Percentiles rank a stretch among this genome's conserved stretches.
These are phyloP conservation scores for Leucosporidium creatinivorum DNA, from an alignment of 768 basidiomycete genomes.

Conservation along the genomic window DNA sequence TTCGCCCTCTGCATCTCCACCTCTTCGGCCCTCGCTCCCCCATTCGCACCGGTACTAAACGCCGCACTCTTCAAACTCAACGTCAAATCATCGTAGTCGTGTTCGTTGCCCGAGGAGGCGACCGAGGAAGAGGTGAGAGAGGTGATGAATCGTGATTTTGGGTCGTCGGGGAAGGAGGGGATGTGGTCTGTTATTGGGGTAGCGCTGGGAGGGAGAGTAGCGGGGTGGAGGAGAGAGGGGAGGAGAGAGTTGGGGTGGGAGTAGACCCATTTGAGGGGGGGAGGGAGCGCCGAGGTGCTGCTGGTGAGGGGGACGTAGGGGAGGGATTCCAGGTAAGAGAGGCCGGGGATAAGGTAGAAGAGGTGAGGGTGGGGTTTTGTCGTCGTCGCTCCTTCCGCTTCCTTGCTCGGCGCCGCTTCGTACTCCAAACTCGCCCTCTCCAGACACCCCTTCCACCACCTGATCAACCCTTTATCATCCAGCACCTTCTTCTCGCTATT, in stretches of 20 bases:
- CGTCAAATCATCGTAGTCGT: conserved; percentile 43
- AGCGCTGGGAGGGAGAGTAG: conserved; percentile 37
- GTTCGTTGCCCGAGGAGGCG: conserved; percentile 49
- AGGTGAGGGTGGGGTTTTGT: neutral
- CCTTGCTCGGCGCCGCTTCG: no score
- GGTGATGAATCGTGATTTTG: conserved; percentile 86
- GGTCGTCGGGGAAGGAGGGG: conserved; percentile 92
- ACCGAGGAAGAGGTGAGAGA: conserved; percentile 29
- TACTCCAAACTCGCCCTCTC: conserved; percentile 48
- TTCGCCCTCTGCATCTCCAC: conserved; percentile 21
- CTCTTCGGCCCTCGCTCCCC: neutral
- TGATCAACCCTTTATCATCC: conserved; percentile 69
- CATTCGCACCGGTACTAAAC: conserved; percentile 1
- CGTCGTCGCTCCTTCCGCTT: no score
- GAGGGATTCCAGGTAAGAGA: conserved; percentile 58
- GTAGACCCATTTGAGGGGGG: conserved; percentile 54
- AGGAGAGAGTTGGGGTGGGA: conserved; percentile 60
- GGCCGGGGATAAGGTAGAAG: conserved; percentile 55
- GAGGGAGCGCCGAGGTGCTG: conserved; percentile 20
- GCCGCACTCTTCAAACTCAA: conserved; percentile 1
- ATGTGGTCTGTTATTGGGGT: conserved; percentile 55
- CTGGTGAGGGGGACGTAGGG: conserved; percentile 49
- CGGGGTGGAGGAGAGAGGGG: conserved; percentile 19
- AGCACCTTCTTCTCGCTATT: conserved; percentile 59
- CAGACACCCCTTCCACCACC: conserved; percentile 84